Evolutionary conservation across 495 filamentous ascomycete species (phyloP).

Genomic region (Trypethelium eluteriae): DNA sequence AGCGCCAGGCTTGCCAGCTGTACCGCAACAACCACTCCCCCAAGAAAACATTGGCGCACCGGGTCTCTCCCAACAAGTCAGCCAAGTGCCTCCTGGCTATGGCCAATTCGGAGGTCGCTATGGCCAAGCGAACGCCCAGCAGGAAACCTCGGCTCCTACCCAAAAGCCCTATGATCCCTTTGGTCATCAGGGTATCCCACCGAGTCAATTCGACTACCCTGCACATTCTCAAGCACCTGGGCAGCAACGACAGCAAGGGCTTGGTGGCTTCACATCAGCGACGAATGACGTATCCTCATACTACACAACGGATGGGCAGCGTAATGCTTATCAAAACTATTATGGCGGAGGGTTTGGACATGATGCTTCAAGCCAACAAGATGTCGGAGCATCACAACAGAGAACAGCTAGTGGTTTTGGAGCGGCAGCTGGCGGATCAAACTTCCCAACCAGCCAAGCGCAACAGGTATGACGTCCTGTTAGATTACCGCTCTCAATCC

Average conservation of each 20-base stretch:
- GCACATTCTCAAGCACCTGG: slow-evolving; percentile 40
- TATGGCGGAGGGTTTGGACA: slow-evolving; percentile 67
- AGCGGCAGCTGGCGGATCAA: slow-evolving; percentile 59
- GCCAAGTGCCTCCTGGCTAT: slow-evolving; percentile 34
- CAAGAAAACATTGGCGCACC: slow-evolving; percentile 44
- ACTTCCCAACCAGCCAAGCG: slow-evolving; percentile 42
- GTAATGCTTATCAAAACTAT: slow-evolving; percentile 69
- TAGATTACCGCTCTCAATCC: no score
- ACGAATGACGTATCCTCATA: slow-evolving; percentile 77
- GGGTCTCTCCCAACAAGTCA: slow-evolving; percentile 32
- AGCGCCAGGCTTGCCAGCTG: slow-evolving; percentile 41
- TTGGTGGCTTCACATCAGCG: slow-evolving; percentile 59
- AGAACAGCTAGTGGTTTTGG: slow-evolving; percentile 69
- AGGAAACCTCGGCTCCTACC: slow-evolving; percentile 51
- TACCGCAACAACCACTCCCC: slow-evolving; percentile 35
- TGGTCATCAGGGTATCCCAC: slow-evolving; percentile 56
- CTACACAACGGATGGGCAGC: slow-evolving; percentile 70
- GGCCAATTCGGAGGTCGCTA: slow-evolving; percentile 63
- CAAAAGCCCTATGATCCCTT: slow-evolving; percentile 89
- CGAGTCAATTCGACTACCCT: slow-evolving; percentile 48
- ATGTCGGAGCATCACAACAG: slow-evolving; percentile 60
- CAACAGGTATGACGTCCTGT: slow-evolving; percentile 32
- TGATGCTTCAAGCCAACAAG: slow-evolving; percentile 54
- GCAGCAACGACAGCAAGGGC: slow-evolving; percentile 41
- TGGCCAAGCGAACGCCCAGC: slow-evolving; percentile 44